Evolutionary conservation across 768 basidiomycete species (phyloP), one percentile per base, ranked within the genome.

Genomic region (Leccinum variicolor): DNA sequence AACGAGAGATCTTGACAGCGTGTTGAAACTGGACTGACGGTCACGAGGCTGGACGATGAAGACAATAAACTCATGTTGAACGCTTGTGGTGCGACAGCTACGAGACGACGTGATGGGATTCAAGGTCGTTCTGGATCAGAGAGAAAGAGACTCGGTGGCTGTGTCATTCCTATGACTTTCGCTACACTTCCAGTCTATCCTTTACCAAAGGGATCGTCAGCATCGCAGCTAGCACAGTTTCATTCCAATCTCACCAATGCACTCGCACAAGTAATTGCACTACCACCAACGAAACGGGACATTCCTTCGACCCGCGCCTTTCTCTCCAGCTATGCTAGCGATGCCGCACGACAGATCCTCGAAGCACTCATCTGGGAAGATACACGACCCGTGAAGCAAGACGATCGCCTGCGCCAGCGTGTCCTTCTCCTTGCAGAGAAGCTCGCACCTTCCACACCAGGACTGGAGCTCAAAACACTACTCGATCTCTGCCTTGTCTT

Each of bases 401-500:
- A 85, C 43, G 75, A 71, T 41, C 61, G 71, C 15, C 81, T 90
- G 49, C 75, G 74, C 19, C 76, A 77, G 46, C 74, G 76, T 31
- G 77, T 79, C 0, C 72, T 91, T 8, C 63, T 79, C 6, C 79
- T 91, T 6, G 81, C 87, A 1, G 82, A 84, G 63, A 81, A 78
- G 43, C 65, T 86, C 19, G 82, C 78, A 2, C 62, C 68, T 3
- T 66, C 72, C 3, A 52, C 70, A n/a, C 65, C 68, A 15, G 76
- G 73, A 13, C 67, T 89, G 11, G 83, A 84, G 53, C 66, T 81
- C 6, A 78, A 77, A 58, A 81, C 79, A 0, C 74, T 92, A 2
- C 73, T 90, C 11, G 86, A 90, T 69, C 76, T 91, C 13, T 72
- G 83, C 23, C 77, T 90, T 57, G 76, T 79, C 5, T 88, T 85